A percentile compares a stretch with the other conserved stretches of the same genome.
Conservation (phyloP, 2,329 filamentous ascomycete genomes). For the Ceratocystis colombiana region DNA sequence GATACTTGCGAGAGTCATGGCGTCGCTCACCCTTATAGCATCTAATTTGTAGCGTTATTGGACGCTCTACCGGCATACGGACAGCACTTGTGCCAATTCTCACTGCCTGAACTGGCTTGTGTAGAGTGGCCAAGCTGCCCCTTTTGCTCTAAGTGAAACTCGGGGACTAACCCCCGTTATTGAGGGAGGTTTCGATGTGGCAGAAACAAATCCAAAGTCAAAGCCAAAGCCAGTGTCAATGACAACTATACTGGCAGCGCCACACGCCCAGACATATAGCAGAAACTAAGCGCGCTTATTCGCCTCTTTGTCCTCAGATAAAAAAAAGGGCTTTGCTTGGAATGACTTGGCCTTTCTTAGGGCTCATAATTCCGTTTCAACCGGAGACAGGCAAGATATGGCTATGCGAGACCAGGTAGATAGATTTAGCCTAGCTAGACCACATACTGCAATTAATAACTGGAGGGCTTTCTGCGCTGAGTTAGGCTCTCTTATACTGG, state of each 20-base stretch:
- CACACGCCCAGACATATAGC: not conserved
- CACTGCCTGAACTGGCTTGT: not conserved
- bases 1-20: not conserved
- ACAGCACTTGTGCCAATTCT: not conserved
- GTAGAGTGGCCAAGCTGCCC: not conserved
- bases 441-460: no score
- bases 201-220: not conserved
- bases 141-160: constrained; percentile 4
- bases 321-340: no score
- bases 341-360: not conserved
- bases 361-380: not conserved
- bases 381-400: not conserved
- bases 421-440: not conserved
- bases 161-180: not conserved
- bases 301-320: not conserved
- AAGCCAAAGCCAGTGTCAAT: not conserved
- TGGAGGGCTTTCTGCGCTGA: not conserved
- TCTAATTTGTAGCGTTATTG: not conserved
- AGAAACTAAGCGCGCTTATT: not conserved
- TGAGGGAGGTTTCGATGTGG: not conserved
- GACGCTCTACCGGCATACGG: not conserved
- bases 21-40: not conserved
- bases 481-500: not conserved
- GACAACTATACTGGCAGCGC: not conserved
- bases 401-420: not conserved